Conservation (phyloP, 495 filamentous ascomycete genomes). For the Aspergillus campestris region DNA sequence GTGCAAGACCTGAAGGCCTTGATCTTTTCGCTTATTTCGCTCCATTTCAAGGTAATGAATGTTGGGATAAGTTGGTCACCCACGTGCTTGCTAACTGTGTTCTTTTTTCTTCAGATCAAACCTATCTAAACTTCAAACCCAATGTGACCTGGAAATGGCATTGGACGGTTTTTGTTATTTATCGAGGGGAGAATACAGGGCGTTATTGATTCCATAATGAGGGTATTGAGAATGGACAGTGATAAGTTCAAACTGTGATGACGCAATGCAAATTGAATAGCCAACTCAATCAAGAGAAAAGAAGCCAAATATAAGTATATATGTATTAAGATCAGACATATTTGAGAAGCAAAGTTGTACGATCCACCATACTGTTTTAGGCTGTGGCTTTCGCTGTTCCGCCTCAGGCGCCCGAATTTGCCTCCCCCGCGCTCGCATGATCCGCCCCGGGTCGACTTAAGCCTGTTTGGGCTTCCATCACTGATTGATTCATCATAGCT, state of each 20-base stretch:
- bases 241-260: constrained; percentile 2
- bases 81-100: constrained; percentile 1
- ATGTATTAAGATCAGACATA: background rate
- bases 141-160: background rate
- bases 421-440: constrained; percentile 42
- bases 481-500: constrained; percentile 4
- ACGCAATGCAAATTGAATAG: constrained; percentile 8
- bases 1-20: constrained; percentile 97
- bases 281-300: background rate
- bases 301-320: constrained; percentile 1
- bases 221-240: background rate
- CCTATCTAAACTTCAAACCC: constrained; percentile 50
- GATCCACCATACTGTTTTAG: background rate
- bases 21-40: constrained; percentile 88
- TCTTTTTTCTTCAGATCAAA: constrained; percentile 50
- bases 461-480: constrained; percentile 10
- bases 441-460: constrained; percentile 17
- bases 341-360: no score
- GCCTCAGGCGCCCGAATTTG: constrained; percentile 12
- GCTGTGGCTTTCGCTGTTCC: background rate
- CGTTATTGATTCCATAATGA: background rate
- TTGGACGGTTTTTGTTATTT: background rate
- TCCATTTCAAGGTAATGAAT: constrained; percentile 82
- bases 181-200: background rate
- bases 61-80: background rate